Evolutionary conservation across 2,329 filamentous ascomycete species (phyloP), one percentile per base, ranked within the genome.

Genomic region (Plectosphaerella cucumerina): DNA sequence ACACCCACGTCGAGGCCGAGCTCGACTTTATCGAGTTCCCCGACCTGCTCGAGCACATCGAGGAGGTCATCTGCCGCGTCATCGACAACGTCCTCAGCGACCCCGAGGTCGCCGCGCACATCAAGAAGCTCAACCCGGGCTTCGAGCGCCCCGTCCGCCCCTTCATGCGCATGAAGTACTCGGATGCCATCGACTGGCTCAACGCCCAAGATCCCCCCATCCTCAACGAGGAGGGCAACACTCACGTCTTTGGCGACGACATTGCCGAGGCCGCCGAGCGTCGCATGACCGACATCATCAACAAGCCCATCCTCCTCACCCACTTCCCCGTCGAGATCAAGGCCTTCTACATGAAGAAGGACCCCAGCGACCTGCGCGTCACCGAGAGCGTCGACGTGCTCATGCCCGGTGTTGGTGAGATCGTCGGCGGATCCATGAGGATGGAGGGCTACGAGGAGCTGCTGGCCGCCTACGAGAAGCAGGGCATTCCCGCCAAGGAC

Each of bases 281-380:
- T 62, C 84, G 80, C 67, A 99, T 99, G 94, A 97, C 93, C 1
- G 94, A 99, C 69, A 88, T 87, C 60, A 96, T 99, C 78, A 94
- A 95, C 84, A 77, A 84, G 50, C 94, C 94, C 55, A 96, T 99
- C 70, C 90, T 97, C 77, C 80, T 97, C 41, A 97, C 93, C 3
- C 93, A 97, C 73, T 99, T 99, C 83, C 94, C 94, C 18, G 86
- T 86, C 53, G 90, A 93, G 74, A 96, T 99, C 80, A 99, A 99
- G 80, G 89, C 94, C 1, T 99, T 99, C 71, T 99, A 99, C 81
- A 99, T 99, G 94, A 87, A 92, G 73, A 92, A 87, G 72, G 94
- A 93, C 61, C 76, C 79, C 42, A 72, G 80, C 26, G 94, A 99
- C 65, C 74, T 72, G 26, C 82, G 92, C 22, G 90, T 97, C 23